phyloP scores from a whole-genome alignment of 202 grass and related monocot genomes.

The Digitaria exilis region DNA sequence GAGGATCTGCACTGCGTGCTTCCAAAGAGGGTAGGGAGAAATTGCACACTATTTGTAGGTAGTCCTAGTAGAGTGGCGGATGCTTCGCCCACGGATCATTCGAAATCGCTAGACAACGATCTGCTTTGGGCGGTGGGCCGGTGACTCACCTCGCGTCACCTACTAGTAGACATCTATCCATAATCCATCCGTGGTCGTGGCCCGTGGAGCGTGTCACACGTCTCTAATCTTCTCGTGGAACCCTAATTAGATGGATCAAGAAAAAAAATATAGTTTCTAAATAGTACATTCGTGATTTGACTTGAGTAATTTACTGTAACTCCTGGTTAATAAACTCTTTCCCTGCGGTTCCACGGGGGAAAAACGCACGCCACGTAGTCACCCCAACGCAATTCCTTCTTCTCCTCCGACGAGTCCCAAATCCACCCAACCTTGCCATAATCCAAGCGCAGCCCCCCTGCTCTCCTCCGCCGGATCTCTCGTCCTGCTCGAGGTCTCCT shows the following conservation, averaged over 20 bases:
- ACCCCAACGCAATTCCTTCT: slow-evolving; percentile 3
- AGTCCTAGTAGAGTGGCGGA: neutral
- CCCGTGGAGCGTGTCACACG: neutral
- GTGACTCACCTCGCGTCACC: neutral
- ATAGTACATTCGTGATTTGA: too few relatives aligned
- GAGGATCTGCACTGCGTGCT: too few relatives aligned
- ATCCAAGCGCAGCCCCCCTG: neutral
- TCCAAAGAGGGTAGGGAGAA: slow-evolving; percentile 41
- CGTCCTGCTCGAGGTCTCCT: neutral
- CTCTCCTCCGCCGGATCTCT: neutral
- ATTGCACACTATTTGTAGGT: neutral
- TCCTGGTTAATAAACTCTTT: neutral
- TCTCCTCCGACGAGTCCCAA: neutral
- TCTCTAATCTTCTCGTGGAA: neutral
- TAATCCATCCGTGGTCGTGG: neutral
- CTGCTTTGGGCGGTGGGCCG: neutral
- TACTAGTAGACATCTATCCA: neutral
- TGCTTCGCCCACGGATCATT: neutral
- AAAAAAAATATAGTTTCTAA: too few relatives aligned
- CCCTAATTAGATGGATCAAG: neutral
- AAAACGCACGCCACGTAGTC: slow-evolving; percentile 21
- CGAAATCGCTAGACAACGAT: slow-evolving; percentile 30
- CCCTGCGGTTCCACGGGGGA: neutral
- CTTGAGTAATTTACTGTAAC: neutral
- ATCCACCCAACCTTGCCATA: neutral